Evolutionary conservation across 495 filamentous ascomycete genomes (phyloP).

Genomic region (Saxispiralis lemnorum): DNA sequence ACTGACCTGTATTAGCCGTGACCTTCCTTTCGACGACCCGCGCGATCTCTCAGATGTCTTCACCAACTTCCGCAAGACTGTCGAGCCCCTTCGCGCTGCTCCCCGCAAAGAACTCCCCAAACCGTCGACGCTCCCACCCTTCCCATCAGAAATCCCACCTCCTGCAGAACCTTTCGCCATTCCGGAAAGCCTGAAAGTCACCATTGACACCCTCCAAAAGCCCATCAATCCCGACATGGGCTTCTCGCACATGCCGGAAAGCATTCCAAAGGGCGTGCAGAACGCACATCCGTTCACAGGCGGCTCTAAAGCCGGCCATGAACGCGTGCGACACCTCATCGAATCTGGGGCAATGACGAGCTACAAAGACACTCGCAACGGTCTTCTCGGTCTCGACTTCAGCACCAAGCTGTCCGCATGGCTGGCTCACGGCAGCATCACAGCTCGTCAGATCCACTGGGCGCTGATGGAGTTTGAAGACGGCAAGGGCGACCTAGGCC

Average conservation of each 20-base stretch:
- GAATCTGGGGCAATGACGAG: slow-evolving; percentile 34
- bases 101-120: slow-evolving; percentile 34
- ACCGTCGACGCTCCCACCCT: slow-evolving; percentile 33
- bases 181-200: slow-evolving; percentile 31
- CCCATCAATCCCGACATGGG: slow-evolving; percentile 27
- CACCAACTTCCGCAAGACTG: slow-evolving; percentile 46
- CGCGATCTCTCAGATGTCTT: slow-evolving; percentile 48
- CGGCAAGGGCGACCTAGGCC: slow-evolving; percentile 24
- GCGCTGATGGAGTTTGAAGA: slow-evolving; percentile 45
- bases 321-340: slow-evolving; percentile 41
- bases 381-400: slow-evolving; percentile 46
- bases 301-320: slow-evolving; percentile 38
- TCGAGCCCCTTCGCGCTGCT: slow-evolving; percentile 43
- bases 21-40: slow-evolving; percentile 31
- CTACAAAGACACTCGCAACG: slow-evolving; percentile 54
- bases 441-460: slow-evolving; percentile 47
- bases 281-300: slow-evolving; percentile 49
- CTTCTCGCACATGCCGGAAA: slow-evolving; percentile 24
- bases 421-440: slow-evolving; percentile 49
- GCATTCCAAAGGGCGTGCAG: slow-evolving; percentile 25
- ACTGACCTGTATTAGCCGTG: slow-evolving; percentile 29
- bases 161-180: slow-evolving; percentile 43
- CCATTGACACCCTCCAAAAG: slow-evolving; percentile 33
- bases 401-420: slow-evolving; percentile 54
- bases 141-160: slow-evolving; percentile 33